Evolutionary conservation across 2,329 filamentous ascomycete genomes (phyloP), one percentile per base, ranked within the genome.

Genomic region (Aspergillus brunneoviolaceus): DNA sequence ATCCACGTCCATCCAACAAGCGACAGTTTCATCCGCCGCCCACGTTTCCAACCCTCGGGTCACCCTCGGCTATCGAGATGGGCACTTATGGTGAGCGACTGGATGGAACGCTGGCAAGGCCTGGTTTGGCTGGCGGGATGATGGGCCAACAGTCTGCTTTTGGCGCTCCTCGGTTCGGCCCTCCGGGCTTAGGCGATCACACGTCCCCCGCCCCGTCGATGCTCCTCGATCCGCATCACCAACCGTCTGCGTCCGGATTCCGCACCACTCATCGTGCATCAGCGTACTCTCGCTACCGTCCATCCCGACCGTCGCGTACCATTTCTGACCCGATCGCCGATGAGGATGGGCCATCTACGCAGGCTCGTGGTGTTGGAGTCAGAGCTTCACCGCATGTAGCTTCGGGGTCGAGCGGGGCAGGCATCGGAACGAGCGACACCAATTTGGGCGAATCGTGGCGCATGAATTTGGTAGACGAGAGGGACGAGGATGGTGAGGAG

Each of bases 1-100:
- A 91, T 68, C 87, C 88, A 3, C 88, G 87, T 21, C 63, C 70
- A 11, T 58, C 64, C 19, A 65, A 61, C 42, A 71, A 77, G 67
- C 83, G 81, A 59, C 81, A 82, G 58, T 93, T 94, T 72, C 86
- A 93, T 61, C 89, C 89, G 25, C 90, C 91, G 1, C 90, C 91
- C 5, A 80, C 85, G 0, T 91, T 94, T 70, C 89, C 91, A 1
- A 88, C 87, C 2, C 80, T 91, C 9, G 87, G 86, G 71, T 89
- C 85, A 35, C 87, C 84, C 23, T 77, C 59, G 69, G 81, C 67
- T 76, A 77, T 60, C 79, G 86, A 58, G 48, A 63, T 78, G 78
- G 63, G 73, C 74, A 42, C 77, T 77, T 61, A 81, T 73, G 81
- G 52, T 70, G 80, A 58, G 35, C 70, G 69, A 62, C 63, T 70